Conservation (phyloP, 73 alveolate species). For the Durusdinium trenchii region DNA sequence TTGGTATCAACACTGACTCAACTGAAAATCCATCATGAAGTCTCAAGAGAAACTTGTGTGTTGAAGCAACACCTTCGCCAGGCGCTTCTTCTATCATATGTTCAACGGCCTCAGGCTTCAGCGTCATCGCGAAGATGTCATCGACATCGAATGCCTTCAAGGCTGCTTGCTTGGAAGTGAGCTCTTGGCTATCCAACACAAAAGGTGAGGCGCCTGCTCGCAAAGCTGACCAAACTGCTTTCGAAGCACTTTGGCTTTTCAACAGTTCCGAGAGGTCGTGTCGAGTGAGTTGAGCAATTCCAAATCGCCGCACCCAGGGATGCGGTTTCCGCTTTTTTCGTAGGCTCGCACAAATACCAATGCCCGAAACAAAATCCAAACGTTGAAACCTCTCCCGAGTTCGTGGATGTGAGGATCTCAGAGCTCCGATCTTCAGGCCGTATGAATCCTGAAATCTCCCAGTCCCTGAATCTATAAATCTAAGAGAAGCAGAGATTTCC, state of each 20-base stretch:
- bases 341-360: too few relatives aligned
- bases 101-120: conserved; percentile 60
- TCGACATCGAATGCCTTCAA: conserved; percentile 50
- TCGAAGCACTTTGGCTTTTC: neutral
- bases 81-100: neutral
- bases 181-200: neutral
- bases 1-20: conserved; percentile 79
- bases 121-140: neutral
- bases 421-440: too few relatives aligned
- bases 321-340: neutral
- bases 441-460: neutral
- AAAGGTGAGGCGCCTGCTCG: conserved; percentile 52
- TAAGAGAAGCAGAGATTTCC: too few relatives aligned
- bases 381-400: neutral
- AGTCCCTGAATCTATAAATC: too few relatives aligned
- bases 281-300: neutral
- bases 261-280: neutral
- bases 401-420: neutral
- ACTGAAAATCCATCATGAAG: conserved; percentile 65
- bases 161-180: neutral
- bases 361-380: neutral
- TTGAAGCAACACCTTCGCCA: neutral
- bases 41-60: conserved; percentile 55
- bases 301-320: neutral
- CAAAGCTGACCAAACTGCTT: conserved; percentile 25